A percentile compares a stretch with the other conserved stretches of the same genome.
Evolutionary conservation across 306 rosid species (phyloP).

Genomic region (Cyclanthera cordifolia): DNA sequence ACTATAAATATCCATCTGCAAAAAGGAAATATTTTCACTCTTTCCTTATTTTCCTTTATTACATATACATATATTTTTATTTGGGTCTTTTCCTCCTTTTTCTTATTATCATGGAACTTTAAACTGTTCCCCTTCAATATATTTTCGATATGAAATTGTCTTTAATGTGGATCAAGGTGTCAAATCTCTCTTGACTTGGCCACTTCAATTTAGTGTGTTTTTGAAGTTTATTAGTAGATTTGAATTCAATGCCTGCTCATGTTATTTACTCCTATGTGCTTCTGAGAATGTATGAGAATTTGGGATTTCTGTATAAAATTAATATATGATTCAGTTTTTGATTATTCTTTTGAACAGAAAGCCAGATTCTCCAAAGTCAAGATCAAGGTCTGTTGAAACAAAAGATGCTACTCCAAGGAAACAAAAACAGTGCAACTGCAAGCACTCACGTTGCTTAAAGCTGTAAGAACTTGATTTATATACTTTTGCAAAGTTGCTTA

Average conservation of each 20-base stretch:
- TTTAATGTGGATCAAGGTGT: slow-evolving; percentile 4
- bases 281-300: neutral
- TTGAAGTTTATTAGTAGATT: neutral
- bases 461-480: slow-evolving; percentile 47
- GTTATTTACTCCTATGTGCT: neutral
- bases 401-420: slow-evolving; percentile 87
- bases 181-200: neutral
- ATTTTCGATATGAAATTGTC: neutral
- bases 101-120: neutral
- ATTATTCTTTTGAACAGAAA: slow-evolving; percentile 44
- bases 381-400: slow-evolving; percentile 55
- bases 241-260: neutral
- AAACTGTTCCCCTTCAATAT: neutral
- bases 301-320: slow-evolving; percentile 11
- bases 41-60: neutral
- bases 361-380: slow-evolving; percentile 83
- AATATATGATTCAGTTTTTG: slow-evolving; percentile 15
- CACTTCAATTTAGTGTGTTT: neutral
- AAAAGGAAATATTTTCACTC: neutral
- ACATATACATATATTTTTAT: too few relatives aligned
- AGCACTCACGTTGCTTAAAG: slow-evolving; percentile 91
- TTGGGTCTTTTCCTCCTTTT: neutral
- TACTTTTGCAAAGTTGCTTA: neutral
- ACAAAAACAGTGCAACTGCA: slow-evolving; percentile 95
- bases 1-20: neutral